Percentiles rank a stretch among this genome's conserved stretches.
These are phyloP conservation scores for Coemansia sp. DNA, from an alignment of 192 early-diverging fungal species.

Conservation along the genomic window DNA sequence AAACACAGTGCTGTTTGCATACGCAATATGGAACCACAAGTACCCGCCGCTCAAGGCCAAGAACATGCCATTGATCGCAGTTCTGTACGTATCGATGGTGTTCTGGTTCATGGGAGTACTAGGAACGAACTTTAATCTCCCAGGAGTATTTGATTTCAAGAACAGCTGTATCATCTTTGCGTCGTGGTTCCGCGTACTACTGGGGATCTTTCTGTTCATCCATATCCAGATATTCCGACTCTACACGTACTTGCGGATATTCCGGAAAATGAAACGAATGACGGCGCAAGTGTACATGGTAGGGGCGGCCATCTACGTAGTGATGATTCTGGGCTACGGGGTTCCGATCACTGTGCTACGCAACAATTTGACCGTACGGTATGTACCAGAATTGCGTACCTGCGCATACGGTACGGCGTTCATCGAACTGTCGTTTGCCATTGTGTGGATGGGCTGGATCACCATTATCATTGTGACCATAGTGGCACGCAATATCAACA, in stretches of 20 bases:
- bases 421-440: slow-evolving; percentile 32
- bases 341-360: slow-evolving; percentile 25
- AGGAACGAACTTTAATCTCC: slow-evolving; percentile 38
- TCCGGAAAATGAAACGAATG: slow-evolving; percentile 14
- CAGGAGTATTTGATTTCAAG: slow-evolving; percentile 5
- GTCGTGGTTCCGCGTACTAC: slow-evolving; percentile 35
- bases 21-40: slow-evolving; percentile 17
- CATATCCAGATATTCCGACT: slow-evolving; percentile 34
- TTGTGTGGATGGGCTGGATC: slow-evolving; percentile 42
- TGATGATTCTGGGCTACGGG: slow-evolving; percentile 18
- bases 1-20: slow-evolving; percentile 33
- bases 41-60: slow-evolving; percentile 47
- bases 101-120: slow-evolving; percentile 42
- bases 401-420: slow-evolving; percentile 33
- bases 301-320: not conserved
- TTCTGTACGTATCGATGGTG: slow-evolving; percentile 34
- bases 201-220: slow-evolving; percentile 37
- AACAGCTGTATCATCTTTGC: slow-evolving; percentile 33
- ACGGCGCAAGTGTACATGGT: slow-evolving; percentile 12
- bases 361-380: slow-evolving; percentile 18
- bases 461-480: slow-evolving; percentile 9
- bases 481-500: slow-evolving; percentile 45
- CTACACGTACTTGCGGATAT: slow-evolving; percentile 45
- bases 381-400: not conserved
- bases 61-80: slow-evolving; percentile 30